A percentile compares a stretch with the other conserved stretches of the same genome.
These are phyloP conservation scores for Aspergillus sp. DNA, from an alignment of 2,329 filamentous ascomycete genomes.

Conservation along the genomic window DNA sequence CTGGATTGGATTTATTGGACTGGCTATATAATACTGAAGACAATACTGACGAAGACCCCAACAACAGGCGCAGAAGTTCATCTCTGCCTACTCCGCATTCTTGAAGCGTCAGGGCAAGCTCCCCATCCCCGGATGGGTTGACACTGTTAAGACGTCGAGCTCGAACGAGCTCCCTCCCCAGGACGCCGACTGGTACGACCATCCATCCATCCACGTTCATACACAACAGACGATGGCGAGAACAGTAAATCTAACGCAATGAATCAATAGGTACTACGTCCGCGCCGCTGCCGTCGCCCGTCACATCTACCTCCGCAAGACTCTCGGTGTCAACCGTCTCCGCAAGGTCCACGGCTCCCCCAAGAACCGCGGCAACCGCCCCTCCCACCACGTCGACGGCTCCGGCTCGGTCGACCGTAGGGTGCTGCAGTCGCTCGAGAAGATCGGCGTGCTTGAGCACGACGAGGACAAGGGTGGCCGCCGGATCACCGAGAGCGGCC, in stretches of 20 bases:
- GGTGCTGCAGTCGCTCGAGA: slow-evolving; percentile 94
- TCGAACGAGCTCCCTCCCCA: slow-evolving; percentile 97
- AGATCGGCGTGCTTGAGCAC: slow-evolving; percentile 96
- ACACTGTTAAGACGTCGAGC: slow-evolving; percentile 96
- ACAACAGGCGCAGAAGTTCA: slow-evolving; percentile 58
- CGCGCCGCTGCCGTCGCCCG: slow-evolving; percentile 91
- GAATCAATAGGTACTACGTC: slow-evolving; percentile 53
- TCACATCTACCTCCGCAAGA: slow-evolving; percentile 99
- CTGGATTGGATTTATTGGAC: background rate
- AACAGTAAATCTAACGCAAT: background rate
- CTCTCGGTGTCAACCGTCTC: slow-evolving; percentile 94
- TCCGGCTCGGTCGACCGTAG: slow-evolving; percentile 95
- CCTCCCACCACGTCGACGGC: slow-evolving; percentile 91
- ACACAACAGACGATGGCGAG: too few species aligned
- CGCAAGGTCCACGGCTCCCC: slow-evolving; percentile 91
- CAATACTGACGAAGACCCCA: background rate
- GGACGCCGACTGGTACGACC: slow-evolving; percentile 92
- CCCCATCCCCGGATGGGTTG: slow-evolving; percentile 80
- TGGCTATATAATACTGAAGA: background rate
- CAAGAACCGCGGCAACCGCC: slow-evolving; percentile 93
- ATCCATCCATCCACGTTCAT: too few species aligned
- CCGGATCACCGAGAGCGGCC: slow-evolving; percentile 93
- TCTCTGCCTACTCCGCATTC: slow-evolving; percentile 59
- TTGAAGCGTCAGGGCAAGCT: slow-evolving; percentile 65
- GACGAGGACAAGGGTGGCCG: slow-evolving; percentile 98